Evolutionary conservation across 1,284 basidiomycete species (phyloP).

Genomic region (Apiotrichum sp.): DNA sequence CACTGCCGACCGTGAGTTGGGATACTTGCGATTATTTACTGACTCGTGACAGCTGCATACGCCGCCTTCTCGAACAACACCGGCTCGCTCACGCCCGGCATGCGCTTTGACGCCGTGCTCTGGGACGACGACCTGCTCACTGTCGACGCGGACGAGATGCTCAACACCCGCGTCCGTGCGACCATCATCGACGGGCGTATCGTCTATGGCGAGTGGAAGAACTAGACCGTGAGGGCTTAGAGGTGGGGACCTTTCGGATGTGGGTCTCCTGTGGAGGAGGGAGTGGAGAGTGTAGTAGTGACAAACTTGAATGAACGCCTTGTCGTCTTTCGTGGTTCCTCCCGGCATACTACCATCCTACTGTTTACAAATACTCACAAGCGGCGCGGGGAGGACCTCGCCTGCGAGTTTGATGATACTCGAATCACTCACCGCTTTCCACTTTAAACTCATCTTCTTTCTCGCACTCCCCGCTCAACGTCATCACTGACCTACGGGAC

Average conservation of each 20-base stretch:
- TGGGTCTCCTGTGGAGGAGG: not conserved
- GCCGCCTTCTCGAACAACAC: slow-evolving; percentile 66
- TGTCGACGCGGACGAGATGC: slow-evolving; percentile 57
- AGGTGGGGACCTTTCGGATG: not conserved
- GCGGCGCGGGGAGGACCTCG: too few relatives aligned
- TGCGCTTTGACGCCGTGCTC: slow-evolving; percentile 79
- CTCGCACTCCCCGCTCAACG: too few relatives aligned
- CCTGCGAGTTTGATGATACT: slow-evolving; percentile 72
- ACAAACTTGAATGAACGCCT: too few relatives aligned
- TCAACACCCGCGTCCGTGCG: slow-evolving; percentile 63
- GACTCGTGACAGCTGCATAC: slow-evolving; percentile 56
- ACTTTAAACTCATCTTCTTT: too few relatives aligned
- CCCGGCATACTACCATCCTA: too few relatives aligned
- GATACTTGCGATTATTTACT: too few relatives aligned
- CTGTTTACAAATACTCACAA: too few relatives aligned
- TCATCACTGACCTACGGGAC: too few relatives aligned
- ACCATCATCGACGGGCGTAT: slow-evolving; percentile 74
- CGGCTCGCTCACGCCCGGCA: slow-evolving; percentile 63
- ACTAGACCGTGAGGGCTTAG: not conserved
- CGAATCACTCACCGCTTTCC: slow-evolving; percentile 54
- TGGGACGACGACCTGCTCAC: slow-evolving; percentile 73
- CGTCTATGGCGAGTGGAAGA: slow-evolving; percentile 48
- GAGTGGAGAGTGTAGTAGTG: too few relatives aligned
- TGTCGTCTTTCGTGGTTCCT: too few relatives aligned
- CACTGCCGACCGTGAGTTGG: slow-evolving; percentile 60